Conservation (phyloP, 768 basidiomycete species). For the Suillus subalutaceus region DNA sequence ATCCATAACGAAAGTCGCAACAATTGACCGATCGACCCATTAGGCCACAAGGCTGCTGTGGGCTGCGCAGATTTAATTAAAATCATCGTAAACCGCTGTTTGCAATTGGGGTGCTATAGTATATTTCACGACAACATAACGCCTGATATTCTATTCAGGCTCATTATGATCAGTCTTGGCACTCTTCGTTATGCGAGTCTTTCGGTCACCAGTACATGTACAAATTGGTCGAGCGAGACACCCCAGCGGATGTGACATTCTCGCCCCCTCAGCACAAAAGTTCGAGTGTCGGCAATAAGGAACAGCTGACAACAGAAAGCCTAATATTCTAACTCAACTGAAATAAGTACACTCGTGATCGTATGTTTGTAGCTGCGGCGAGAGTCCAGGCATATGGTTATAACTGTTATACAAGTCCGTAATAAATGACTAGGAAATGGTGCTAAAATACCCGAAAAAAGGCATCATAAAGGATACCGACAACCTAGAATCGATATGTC, state of each 20-base stretch:
- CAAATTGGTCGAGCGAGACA: no score
- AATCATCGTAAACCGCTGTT: not conserved
- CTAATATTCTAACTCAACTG: not conserved
- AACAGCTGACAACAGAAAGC: not conserved
- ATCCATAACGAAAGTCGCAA: not conserved
- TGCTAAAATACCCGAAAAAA: not conserved
- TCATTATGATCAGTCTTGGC: not conserved
- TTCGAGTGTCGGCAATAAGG: not conserved
- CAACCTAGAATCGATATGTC: conserved; percentile 6
- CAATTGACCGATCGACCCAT: not conserved
- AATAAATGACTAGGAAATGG: not conserved
- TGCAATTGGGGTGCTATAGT: not conserved
- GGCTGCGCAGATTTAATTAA: not conserved
- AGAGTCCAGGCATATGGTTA: not conserved
- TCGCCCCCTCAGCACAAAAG: not conserved
- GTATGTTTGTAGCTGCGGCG: not conserved
- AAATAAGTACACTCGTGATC: not conserved
- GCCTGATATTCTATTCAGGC: no score
- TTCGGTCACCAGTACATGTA: no score
- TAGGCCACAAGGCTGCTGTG: not conserved
- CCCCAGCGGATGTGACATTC: not conserved
- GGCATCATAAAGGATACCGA: not conserved
- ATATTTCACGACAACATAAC: not conserved
- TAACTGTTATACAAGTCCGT: not conserved
- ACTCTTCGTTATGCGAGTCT: no score